Conservation (phyloP, 208 protist species). For the Phytomonas francai region DNA sequence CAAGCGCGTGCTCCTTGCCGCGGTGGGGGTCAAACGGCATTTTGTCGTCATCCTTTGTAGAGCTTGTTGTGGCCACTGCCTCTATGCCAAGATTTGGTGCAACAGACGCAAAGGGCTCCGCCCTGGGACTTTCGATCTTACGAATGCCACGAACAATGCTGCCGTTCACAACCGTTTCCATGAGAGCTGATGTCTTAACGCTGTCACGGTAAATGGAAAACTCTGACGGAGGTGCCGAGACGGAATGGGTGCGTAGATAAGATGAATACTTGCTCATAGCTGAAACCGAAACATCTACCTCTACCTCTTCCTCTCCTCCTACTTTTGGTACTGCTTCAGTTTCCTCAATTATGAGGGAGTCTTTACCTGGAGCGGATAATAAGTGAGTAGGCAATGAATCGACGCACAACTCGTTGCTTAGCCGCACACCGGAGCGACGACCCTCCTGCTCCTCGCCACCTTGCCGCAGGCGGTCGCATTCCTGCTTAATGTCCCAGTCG, state of each 20-base stretch:
- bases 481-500: constrained; percentile 58
- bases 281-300: constrained; percentile 36
- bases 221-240: constrained; percentile 41
- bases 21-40: background rate
- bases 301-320: constrained; percentile 12
- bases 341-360: background rate
- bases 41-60: background rate
- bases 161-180: background rate
- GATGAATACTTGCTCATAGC: constrained; percentile 8
- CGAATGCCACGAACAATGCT: background rate
- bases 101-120: background rate
- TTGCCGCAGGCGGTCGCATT: constrained; percentile 36
- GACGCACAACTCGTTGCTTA: constrained; percentile 44
- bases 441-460: constrained; percentile 11
- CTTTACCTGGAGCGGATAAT: background rate
- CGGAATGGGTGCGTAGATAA: constrained; percentile 11
- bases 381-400: constrained; percentile 10
- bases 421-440: constrained; percentile 58
- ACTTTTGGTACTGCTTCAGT: background rate
- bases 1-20: background rate
- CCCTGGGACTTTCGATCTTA: background rate
- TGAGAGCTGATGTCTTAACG: constrained; percentile 2
- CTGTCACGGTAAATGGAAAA: constrained; percentile 78
- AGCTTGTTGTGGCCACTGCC: background rate
- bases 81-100: background rate